Evolutionary conservation across 306 rosid species (phyloP).

Genomic region (Aeschynomene evenia): DNA sequence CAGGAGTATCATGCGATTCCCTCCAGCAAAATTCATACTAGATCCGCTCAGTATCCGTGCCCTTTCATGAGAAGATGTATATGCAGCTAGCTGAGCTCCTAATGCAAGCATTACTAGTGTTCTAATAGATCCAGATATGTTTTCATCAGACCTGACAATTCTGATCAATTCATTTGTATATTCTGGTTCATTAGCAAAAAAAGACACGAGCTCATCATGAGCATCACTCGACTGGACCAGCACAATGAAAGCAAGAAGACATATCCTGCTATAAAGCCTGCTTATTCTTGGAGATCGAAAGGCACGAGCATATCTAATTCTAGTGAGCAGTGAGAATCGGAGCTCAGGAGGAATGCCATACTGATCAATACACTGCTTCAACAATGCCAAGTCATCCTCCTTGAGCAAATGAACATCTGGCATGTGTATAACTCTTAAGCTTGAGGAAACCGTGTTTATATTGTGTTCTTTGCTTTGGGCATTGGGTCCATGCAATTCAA

Average conservation of each 20-base stretch:
- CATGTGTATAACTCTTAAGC: conserved; percentile 69
- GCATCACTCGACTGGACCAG: conserved; percentile 96
- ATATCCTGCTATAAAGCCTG: conserved; percentile 86
- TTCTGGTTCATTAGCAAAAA: conserved; percentile 98
- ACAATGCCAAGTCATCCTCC: conserved; percentile 77
- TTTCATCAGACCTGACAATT: conserved; percentile 85
- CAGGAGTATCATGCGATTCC: conserved; percentile 90
- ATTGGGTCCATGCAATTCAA: conserved; percentile 76
- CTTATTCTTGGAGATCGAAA: conserved; percentile 88
- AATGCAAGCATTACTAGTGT: conserved; percentile 98
- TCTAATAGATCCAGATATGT: conserved; percentile 84
- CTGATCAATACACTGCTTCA: conserved; percentile 80
- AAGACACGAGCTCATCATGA: conserved; percentile 88
- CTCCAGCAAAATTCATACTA: conserved; percentile 90
- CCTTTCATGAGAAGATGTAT: conserved; percentile 93
- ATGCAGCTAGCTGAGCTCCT: conserved; percentile 98
- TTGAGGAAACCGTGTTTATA: conserved; percentile 41
- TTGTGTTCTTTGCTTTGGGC: conserved; percentile 50
- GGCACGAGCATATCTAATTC: conserved; percentile 96
- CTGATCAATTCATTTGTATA: conserved; percentile 92
- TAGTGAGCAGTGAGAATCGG: conserved; percentile 82
- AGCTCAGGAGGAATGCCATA: conserved; percentile 72
- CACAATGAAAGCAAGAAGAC: conserved; percentile 93
- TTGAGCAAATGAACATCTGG: conserved; percentile 81
- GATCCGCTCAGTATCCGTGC: conserved; percentile 94